Evolutionary conservation across 495 filamentous ascomycete species (phyloP).

Genomic region (Penicillium crystallinum): DNA sequence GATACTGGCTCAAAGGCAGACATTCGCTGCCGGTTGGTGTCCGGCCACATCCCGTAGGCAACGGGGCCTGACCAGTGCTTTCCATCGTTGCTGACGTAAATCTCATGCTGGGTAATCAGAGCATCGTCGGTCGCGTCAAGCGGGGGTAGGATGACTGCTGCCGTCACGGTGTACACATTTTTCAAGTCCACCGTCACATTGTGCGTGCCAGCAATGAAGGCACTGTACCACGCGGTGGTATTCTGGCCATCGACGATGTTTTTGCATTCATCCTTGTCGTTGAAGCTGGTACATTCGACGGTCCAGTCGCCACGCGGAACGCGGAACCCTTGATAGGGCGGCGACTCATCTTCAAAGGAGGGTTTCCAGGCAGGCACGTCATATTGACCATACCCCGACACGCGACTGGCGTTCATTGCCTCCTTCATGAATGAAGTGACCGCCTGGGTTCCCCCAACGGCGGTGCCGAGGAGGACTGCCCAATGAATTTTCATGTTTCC

Average conservation of each 20-base stretch:
- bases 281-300: conserved; percentile 8
- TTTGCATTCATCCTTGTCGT: conserved; percentile 1
- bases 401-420: conserved; percentile 5
- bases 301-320: conserved; percentile 7
- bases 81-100: conserved; percentile 37
- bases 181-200: not conserved
- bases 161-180: conserved; percentile 9
- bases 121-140: conserved; percentile 26
- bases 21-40: conserved; percentile 34
- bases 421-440: conserved; percentile 4
- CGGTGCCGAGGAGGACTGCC: conserved; percentile 1
- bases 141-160: conserved; percentile 23
- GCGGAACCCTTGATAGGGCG: conserved; percentile 2
- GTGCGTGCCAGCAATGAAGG: not conserved
- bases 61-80: conserved; percentile 29
- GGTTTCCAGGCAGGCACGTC: conserved; percentile 1
- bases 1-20: conserved; percentile 32
- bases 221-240: conserved; percentile 15
- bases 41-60: conserved; percentile 42
- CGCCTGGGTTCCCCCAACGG: conserved; percentile 5
- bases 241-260: conserved; percentile 12
- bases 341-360: conserved; percentile 10
- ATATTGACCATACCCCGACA: conserved; percentile 1
- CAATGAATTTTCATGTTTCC: conserved; percentile 7
- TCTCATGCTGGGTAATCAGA: conserved; percentile 36